Percentiles rank a stretch among this genome's conserved stretches.
Conservation (phyloP, 2,329 filamentous ascomycete species). For the Emmonsiellopsis sp. region DNA sequence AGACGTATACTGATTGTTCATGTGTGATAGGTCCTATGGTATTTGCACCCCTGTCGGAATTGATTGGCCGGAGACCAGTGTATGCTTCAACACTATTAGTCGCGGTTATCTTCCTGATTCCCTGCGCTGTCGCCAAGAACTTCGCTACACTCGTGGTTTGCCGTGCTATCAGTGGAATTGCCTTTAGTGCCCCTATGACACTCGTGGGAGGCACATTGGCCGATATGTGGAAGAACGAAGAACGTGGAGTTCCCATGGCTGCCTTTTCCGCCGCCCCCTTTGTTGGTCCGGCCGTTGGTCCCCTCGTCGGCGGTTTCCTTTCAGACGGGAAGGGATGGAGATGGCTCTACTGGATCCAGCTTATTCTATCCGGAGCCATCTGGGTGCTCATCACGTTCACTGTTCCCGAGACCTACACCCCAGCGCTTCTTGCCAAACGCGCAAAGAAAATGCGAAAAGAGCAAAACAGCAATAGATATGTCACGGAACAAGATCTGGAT, state of each 20-base stretch:
- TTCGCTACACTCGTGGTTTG: constrained; percentile 67
- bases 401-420: constrained; percentile 83
- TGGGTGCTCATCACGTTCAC: constrained; percentile 76
- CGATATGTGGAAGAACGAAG: constrained; percentile 75
- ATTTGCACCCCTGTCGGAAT: constrained; percentile 70
- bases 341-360: constrained; percentile 80
- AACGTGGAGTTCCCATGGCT: constrained; percentile 79
- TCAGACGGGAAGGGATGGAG: constrained; percentile 63
- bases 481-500: constrained; percentile 75
- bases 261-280: constrained; percentile 77
- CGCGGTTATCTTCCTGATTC: constrained; percentile 71
- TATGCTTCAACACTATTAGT: constrained; percentile 60
- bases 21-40: constrained; percentile 55
- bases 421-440: constrained; percentile 61
- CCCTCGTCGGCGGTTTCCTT: constrained; percentile 67
- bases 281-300: constrained; percentile 68
- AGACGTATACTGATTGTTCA: constrained; percentile 6
- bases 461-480: constrained; percentile 57
- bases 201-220: constrained; percentile 73
- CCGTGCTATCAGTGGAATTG: constrained; percentile 69
- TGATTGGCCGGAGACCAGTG: constrained; percentile 61
- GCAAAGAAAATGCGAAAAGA: constrained; percentile 63
- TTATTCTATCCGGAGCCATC: constrained; percentile 61
- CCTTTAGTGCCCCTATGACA: constrained; percentile 79
- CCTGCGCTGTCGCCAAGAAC: constrained; percentile 66